Evolutionary conservation across 139 green algal genomes (phyloP).

Genomic region (Micromonas pusilla): DNA sequence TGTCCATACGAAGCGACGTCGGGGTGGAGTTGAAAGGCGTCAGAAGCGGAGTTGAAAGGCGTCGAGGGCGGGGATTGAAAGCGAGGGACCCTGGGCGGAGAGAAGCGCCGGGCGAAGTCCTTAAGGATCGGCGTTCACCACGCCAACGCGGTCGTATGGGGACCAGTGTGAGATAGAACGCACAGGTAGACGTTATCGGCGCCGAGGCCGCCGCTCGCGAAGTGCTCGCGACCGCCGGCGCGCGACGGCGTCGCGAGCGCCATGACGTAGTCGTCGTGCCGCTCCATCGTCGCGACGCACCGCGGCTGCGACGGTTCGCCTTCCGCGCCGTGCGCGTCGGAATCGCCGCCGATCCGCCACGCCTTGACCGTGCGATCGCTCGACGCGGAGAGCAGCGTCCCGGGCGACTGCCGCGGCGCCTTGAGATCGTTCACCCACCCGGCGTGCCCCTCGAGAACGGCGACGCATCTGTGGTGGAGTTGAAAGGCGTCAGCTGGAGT

Average conservation of each 20-base stretch:
- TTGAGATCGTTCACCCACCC: slow-evolving; percentile 24
- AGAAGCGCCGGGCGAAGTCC: too few relatives aligned
- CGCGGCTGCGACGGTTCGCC: not conserved
- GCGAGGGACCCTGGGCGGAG: too few relatives aligned
- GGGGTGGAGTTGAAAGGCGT: too few relatives aligned
- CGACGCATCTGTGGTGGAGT: not conserved
- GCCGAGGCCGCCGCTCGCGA: slow-evolving; percentile 20
- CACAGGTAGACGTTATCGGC: slow-evolving; percentile 22
- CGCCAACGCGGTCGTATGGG: too few relatives aligned
- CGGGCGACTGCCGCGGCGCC: not conserved
- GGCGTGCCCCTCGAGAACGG: not conserved
- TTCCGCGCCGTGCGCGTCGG: not conserved
- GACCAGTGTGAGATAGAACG: not conserved
- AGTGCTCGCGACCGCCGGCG: not conserved
- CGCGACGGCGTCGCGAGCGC: slow-evolving; percentile 12
- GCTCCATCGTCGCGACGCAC: not conserved
- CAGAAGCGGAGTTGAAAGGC: too few relatives aligned
- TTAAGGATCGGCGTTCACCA: too few relatives aligned
- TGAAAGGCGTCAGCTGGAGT: too few relatives aligned
- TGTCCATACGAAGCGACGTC: too few relatives aligned
- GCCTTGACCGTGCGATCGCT: slow-evolving; percentile 20
- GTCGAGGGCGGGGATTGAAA: too few relatives aligned
- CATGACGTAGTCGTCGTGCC: slow-evolving; percentile 34
- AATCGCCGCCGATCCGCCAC: not conserved
- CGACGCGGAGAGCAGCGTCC: slow-evolving; percentile 14